Base-by-base conservation (phyloP, 164 flowering plant genomes). In the Liquidambar formosana region DNA sequence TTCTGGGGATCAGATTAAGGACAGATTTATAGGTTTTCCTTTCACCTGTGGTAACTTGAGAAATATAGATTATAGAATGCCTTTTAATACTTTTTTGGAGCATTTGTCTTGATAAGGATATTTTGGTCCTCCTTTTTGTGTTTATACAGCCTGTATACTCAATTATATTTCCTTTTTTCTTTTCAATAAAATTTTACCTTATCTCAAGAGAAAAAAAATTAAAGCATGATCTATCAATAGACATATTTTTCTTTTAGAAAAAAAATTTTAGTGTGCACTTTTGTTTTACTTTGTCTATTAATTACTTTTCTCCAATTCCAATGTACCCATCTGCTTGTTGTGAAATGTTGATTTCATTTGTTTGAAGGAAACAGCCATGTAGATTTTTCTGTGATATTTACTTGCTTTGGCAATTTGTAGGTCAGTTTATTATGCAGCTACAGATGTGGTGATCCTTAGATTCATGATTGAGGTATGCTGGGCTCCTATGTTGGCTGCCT, bases 401-500 rank as follows among this genome's bases (percentile, higher is more conserved):
- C 19, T 67, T 16, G 41, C 52, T 11, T 77, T 78, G 64, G 67
- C 61, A 54, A 77, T 68, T 73, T 90, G 80, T 78, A 96, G 99
- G 93, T 96, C 99, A 78, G 90, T 89, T 74, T 96, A 90, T 80
- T 94, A 96, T 84, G 96, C 99, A 10, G 99, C 99, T 49, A 89
- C 96, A 65, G 98, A 96, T 86, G 98, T 90, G 52, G 91, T 90
- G 65, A 92, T 92, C 69, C 89, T 96, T 64, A 84, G 90, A 78
- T 94, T 96, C 86, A 96, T 96, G 99, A 77, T 92, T 63, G 99
- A 96, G 83, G 98, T 84, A 45, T 93, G 99, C 76, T 96, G 99
- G 99, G 99, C 99, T 80, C 99, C 99, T 13, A 96, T 93, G 97
- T 72, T 96, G 87, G 99, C 97, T 81, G 99, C 99, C 64, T 96